Evolutionary conservation across 2,329 filamentous ascomycete species (phyloP).

Genomic region (Penicillium frequentans): DNA sequence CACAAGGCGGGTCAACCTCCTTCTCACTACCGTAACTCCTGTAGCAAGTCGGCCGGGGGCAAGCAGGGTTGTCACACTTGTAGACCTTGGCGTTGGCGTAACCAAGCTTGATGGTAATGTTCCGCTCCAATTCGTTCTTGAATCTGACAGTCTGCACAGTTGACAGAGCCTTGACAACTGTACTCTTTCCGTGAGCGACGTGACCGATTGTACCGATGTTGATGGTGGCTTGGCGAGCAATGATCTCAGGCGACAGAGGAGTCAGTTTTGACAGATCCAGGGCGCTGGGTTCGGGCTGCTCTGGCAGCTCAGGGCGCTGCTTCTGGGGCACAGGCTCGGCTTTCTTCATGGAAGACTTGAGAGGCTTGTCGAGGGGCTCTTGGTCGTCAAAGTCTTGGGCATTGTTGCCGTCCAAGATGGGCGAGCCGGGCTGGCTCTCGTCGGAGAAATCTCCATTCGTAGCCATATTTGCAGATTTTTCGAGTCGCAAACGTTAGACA

Average conservation of each 20-base stretch:
- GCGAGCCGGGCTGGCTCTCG: constrained; percentile 56
- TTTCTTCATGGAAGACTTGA: constrained; percentile 89
- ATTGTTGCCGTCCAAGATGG: constrained; percentile 46
- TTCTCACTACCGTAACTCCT: constrained; percentile 98
- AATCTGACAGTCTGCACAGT: constrained; percentile 98
- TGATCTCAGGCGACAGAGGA: constrained; percentile 93
- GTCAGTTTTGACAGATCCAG: constrained; percentile 78
- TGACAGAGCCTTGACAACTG: constrained; percentile 95
- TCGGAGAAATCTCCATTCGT: constrained; percentile 57
- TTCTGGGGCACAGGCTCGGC: constrained; percentile 52
- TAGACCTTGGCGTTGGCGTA: constrained; percentile 99
- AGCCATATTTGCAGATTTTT: constrained; percentile 49
- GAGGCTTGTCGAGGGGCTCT: constrained; percentile 66
- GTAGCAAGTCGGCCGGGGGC: constrained; percentile 93
- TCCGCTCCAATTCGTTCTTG: constrained; percentile 99
- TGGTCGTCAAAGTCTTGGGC: constrained; percentile 74
- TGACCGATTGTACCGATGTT: constrained; percentile 94
- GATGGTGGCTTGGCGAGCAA: constrained; percentile 95
- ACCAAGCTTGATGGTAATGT: constrained; percentile 99
- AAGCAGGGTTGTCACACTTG: constrained; percentile 90
- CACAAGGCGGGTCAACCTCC: constrained; percentile 94
- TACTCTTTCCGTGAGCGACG: constrained; percentile 68
- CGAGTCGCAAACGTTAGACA: constrained; percentile 13
- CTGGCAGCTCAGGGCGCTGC: constrained; percentile 69
- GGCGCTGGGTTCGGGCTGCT: constrained; percentile 88